Percentiles rank a stretch among this genome's conserved stretches.
These are phyloP conservation scores for Saccharomycopsis fibuligera DNA, from an alignment of 805 yeast genomes.

Conservation along the genomic window DNA sequence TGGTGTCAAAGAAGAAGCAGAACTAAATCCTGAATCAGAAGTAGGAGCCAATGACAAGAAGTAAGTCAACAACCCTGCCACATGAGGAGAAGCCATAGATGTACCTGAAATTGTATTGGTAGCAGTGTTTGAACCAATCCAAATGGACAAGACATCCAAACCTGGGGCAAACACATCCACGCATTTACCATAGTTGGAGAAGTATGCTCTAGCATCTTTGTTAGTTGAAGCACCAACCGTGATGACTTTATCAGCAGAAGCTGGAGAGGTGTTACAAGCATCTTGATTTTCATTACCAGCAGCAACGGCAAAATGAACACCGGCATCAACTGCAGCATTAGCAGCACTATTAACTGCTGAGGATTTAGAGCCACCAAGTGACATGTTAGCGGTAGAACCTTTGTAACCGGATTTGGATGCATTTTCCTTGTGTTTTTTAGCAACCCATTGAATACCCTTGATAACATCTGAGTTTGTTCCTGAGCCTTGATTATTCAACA, in stretches of 20 bases:
- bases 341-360: conserved; percentile 52
- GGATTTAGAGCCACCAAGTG: conserved; percentile 53
- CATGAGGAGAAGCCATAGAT: conserved; percentile 59
- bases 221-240: conserved; percentile 46
- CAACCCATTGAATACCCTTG: conserved; percentile 57
- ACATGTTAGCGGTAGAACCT: conserved; percentile 59
- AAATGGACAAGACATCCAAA: conserved; percentile 48
- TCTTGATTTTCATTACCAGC: conserved; percentile 59
- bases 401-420: conserved; percentile 54
- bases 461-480: conserved; percentile 57
- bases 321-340: conserved; percentile 50
- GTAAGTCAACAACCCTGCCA: conserved; percentile 50
- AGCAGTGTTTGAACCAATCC: conserved; percentile 45
- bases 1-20: conserved; percentile 48
- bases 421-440: conserved; percentile 40
- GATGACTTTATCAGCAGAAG: conserved; percentile 48
- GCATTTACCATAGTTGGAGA: conserved; percentile 48
- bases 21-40: conserved; percentile 48
- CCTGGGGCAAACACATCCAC: conserved; percentile 53
- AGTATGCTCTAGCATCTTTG: conserved; percentile 41
- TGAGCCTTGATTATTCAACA: conserved; percentile 50
- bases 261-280: conserved; percentile 56
- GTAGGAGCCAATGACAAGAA: conserved; percentile 70
- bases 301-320: conserved; percentile 55
- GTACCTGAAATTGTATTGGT: conserved; percentile 52